phyloP scores from a whole-genome alignment of 2,329 filamentous ascomycete genomes.

The Penicillium sumatraense region DNA sequence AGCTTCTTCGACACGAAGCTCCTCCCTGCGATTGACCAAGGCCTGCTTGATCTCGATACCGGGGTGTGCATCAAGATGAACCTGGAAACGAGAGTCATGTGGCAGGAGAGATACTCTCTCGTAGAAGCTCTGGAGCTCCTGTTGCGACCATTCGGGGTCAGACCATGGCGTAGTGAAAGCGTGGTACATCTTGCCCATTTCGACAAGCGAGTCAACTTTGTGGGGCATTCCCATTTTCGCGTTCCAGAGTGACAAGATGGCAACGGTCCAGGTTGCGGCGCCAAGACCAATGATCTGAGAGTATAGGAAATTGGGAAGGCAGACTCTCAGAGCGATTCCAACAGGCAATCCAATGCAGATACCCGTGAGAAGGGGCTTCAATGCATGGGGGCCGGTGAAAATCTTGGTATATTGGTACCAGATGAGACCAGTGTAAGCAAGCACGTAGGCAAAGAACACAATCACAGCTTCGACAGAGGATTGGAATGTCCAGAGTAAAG shows the following conservation, averaged over 20 bases:
- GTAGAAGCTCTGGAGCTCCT: constrained; percentile 54
- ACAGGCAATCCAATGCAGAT: constrained; percentile 51
- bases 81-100: constrained; percentile 46
- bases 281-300: constrained; percentile 55
- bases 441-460: constrained; percentile 56
- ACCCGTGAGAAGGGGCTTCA: constrained; percentile 54
- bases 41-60: constrained; percentile 51
- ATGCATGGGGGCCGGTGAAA: constrained; percentile 54
- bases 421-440: constrained; percentile 57
- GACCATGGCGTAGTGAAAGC: constrained; percentile 49
- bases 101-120: constrained; percentile 48
- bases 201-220: constrained; percentile 40
- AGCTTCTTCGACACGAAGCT: constrained; percentile 44
- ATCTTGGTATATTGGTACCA: constrained; percentile 61
- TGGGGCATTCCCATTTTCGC: constrained; percentile 55
- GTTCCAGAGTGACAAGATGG: constrained; percentile 53
- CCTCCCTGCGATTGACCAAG: constrained; percentile 44
- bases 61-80: constrained; percentile 47
- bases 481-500: constrained; percentile 59
- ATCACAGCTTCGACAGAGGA: constrained; percentile 46
- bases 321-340: constrained; percentile 50
- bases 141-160: constrained; percentile 55
- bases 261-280: constrained; percentile 57
- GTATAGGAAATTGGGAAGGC: constrained; percentile 48
- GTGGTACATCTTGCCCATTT: constrained; percentile 44